These are phyloP conservation scores for Xanthoconium stramineum DNA, from an alignment of 768 basidiomycete genomes.

Conservation along the genomic window DNA sequence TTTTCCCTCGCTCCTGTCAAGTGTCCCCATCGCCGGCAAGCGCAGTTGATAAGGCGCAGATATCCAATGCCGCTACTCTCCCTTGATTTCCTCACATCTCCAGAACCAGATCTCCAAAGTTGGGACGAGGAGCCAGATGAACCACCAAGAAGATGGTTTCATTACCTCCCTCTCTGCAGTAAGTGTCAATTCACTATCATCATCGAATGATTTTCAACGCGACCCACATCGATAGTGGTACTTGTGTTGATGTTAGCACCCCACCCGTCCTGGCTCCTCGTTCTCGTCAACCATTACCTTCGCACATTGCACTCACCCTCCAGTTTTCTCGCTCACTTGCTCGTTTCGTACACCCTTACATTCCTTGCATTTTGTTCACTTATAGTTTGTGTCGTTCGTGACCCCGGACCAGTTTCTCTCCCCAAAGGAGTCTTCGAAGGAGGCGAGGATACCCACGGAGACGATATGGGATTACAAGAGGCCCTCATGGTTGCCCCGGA, in stretches of 20 bases:
- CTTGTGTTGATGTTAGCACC: slow-evolving; percentile 62
- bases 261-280: slow-evolving; percentile 68
- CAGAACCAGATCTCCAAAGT: slow-evolving; percentile 8
- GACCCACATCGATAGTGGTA: slow-evolving; percentile 33
- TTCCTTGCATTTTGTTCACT: slow-evolving; percentile 72
- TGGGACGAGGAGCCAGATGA: slow-evolving; percentile 34
- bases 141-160: slow-evolving; percentile 48
- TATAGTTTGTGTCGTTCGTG: slow-evolving; percentile 66
- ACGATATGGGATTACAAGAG: slow-evolving; percentile 52
- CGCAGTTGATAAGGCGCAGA: not conserved
- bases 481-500: slow-evolving; percentile 52
- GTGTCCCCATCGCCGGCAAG: not conserved
- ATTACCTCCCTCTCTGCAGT: slow-evolving; percentile 59
- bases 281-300: slow-evolving; percentile 68
- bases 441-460: slow-evolving; percentile 31
- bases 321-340: slow-evolving; percentile 51
- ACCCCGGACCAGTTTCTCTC: slow-evolving; percentile 61
- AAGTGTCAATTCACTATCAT: slow-evolving; percentile 17
- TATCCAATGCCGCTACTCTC: slow-evolving; percentile 30
- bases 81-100: slow-evolving; percentile 20
- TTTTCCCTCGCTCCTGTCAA: not conserved
- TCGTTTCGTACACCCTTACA: slow-evolving; percentile 60
- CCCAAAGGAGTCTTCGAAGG: slow-evolving; percentile 21
- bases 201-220: slow-evolving; percentile 1
- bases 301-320: slow-evolving; percentile 46